Evolutionary conservation across 2,329 filamentous ascomycete species (phyloP).

Genomic region (Lasiodiplodia sp.): DNA sequence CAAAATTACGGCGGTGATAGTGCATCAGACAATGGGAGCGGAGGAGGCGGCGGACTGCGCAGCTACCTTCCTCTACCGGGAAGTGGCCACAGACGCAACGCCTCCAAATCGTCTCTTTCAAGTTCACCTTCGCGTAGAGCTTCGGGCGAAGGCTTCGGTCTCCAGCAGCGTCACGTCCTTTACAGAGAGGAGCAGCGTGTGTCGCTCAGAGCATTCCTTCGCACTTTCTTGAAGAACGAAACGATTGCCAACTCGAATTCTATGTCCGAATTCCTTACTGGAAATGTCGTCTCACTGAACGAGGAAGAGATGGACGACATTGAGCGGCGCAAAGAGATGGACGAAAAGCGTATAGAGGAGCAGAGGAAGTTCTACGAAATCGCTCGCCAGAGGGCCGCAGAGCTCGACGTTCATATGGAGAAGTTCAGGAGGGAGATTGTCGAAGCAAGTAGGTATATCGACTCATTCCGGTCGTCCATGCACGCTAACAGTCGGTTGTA

Average conservation of each 20-base stretch:
- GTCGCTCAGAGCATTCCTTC: conserved; percentile 88
- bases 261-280: conserved; percentile 82
- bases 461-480: conserved; percentile 26
- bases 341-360: conserved; percentile 88
- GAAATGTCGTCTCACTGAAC: conserved; percentile 73
- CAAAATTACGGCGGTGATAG: conserved; percentile 37
- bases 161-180: conserved; percentile 62
- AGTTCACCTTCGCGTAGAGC: conserved; percentile 33
- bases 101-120: conserved; percentile 47
- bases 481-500: conserved; percentile 51
- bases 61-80: conserved; percentile 48
- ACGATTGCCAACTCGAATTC: conserved; percentile 83
- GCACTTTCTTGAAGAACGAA: conserved; percentile 82
- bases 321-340: conserved; percentile 77
- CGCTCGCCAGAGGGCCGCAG: conserved; percentile 84
- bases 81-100: conserved; percentile 51
- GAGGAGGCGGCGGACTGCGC: conserved; percentile 49
- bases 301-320: conserved; percentile 89
- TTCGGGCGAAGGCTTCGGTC: conserved; percentile 33
- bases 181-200: conserved; percentile 91
- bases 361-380: conserved; percentile 96
- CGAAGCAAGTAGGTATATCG: conserved; percentile 68
- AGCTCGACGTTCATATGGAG: conserved; percentile 98
- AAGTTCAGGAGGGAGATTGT: conserved; percentile 72
- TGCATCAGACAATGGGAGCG: conserved; percentile 38